phyloP scores from a whole-genome alignment of 352 stramenopile genomes.

The Phytophthora ohioensis region DNA sequence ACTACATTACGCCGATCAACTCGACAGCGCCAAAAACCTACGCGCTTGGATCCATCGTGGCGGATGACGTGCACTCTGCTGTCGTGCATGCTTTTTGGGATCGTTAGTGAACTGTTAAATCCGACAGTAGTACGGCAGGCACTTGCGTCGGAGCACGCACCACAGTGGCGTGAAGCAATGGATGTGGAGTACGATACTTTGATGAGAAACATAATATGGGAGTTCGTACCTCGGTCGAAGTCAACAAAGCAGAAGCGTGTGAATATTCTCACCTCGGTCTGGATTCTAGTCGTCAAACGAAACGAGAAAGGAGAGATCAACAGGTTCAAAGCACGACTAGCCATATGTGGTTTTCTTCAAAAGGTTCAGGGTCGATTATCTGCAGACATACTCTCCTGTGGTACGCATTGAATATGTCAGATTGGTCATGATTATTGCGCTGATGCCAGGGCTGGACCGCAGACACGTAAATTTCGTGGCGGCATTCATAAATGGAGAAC shows the following conservation, averaged over 20 bases:
- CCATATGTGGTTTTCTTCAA: conserved; percentile 1
- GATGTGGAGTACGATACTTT: neutral
- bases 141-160: neutral
- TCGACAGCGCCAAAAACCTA: neutral
- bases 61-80: neutral
- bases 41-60: too few relatives aligned
- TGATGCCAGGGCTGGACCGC: conserved; percentile 1
- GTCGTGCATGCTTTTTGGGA: neutral
- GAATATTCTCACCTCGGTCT: neutral
- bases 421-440: conserved; percentile 7
- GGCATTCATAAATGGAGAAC: conserved; percentile 10
- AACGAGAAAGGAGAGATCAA: conserved; percentile 7
- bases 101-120: neutral
- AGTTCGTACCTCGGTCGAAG: neutral
- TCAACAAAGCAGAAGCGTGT: neutral
- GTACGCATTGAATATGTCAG: conserved; percentile 9
- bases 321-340: conserved; percentile 11
- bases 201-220: neutral
- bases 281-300: neutral
- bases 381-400: conserved; percentile 7
- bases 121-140: neutral
- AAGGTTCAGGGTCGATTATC: conserved; percentile 7
- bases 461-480: conserved; percentile 10
- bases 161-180: neutral
- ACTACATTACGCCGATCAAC: neutral